Evolutionary conservation across 225 moss, liverwort and hornwort genomes (phyloP).

Genomic region (Bryum argenteum): DNA sequence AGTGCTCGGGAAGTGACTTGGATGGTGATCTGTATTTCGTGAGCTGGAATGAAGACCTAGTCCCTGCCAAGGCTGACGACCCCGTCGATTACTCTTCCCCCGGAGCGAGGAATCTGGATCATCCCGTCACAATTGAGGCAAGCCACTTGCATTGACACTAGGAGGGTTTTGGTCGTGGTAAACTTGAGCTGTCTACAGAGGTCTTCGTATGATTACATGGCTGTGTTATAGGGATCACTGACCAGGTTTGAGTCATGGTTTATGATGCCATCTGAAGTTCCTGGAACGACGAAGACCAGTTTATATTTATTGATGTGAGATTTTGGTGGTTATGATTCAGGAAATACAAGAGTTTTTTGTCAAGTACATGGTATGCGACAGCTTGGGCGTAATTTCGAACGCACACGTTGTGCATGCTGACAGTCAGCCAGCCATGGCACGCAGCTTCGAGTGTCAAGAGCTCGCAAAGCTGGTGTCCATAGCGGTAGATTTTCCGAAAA

Average conservation of each 20-base stretch:
- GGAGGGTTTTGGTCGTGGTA: too few relatives aligned
- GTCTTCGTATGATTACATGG: too few relatives aligned
- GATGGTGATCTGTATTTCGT: conserved; percentile 94
- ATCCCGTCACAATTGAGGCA: conserved; percentile 75
- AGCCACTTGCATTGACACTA: conserved; percentile 23
- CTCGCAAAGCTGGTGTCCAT: conserved; percentile 80
- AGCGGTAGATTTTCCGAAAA: conserved; percentile 94
- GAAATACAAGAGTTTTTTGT: conserved; percentile 89
- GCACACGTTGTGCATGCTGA: conserved; percentile 93
- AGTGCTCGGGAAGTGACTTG: conserved; percentile 96
- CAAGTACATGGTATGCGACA: conserved; percentile 78
- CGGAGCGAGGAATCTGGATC: conserved; percentile 55
- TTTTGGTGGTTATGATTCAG: conserved; percentile 36
- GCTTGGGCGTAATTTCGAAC: conserved; percentile 80
- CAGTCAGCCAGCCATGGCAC: conserved; percentile 63
- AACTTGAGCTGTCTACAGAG: too few relatives aligned
- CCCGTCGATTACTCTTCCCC: conserved; percentile 88
- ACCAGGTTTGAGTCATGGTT: too few relatives aligned
- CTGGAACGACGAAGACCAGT: too few relatives aligned
- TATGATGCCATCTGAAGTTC: too few relatives aligned
- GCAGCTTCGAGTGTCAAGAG: conserved; percentile 66
- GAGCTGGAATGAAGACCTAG: conserved; percentile 70
- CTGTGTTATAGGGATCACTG: too few relatives aligned
- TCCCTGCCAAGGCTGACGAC: conserved; percentile 62
- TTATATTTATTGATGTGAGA: conserved; percentile 3